Conservation (phyloP, 2,329 filamentous ascomycete species). For the Phialocephala sp. region DNA sequence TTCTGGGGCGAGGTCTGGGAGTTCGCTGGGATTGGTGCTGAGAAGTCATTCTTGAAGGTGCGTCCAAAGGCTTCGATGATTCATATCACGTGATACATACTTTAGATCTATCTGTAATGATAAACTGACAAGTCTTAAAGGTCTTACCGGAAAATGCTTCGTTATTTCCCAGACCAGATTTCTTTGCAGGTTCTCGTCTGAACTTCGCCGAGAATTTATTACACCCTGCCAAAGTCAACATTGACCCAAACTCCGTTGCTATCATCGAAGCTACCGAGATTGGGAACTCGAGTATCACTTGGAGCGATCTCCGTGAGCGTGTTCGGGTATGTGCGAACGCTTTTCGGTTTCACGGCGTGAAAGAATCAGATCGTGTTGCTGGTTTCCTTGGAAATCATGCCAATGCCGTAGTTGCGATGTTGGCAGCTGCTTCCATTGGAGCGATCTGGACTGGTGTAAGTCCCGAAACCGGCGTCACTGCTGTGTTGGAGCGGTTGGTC, state of each 20-base stretch:
- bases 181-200: slow-evolving; percentile 78
- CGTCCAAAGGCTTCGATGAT: slow-evolving; percentile 26
- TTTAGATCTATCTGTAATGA: not conserved
- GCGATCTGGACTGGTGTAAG: slow-evolving; percentile 94
- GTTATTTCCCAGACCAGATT: slow-evolving; percentile 87
- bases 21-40: slow-evolving; percentile 77
- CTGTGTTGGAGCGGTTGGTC: slow-evolving; percentile 82
- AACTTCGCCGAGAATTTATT: slow-evolving; percentile 97
- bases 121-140: slow-evolving; percentile 48
- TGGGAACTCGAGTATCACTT: slow-evolving; percentile 65
- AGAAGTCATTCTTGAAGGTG: slow-evolving; percentile 66
- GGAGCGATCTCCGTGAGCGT: slow-evolving; percentile 79
- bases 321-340: slow-evolving; percentile 76
- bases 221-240: slow-evolving; percentile 66
- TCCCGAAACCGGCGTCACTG: slow-evolving; percentile 89
- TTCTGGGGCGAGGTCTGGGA: slow-evolving; percentile 92
- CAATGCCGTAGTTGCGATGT: slow-evolving; percentile 85
- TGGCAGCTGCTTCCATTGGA: slow-evolving; percentile 81
- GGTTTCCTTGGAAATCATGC: slow-evolving; percentile 89
- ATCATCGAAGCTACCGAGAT: slow-evolving; percentile 83
- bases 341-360: slow-evolving; percentile 69
- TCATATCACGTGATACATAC: slow-evolving; percentile 14
- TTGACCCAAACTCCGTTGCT: slow-evolving; percentile 67
- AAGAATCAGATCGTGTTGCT: slow-evolving; percentile 61
- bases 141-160: slow-evolving; percentile 69